Base-by-base conservation (phyloP, 2,329 filamentous ascomycete genomes). In the Scedosporium minutisporum region DNA sequence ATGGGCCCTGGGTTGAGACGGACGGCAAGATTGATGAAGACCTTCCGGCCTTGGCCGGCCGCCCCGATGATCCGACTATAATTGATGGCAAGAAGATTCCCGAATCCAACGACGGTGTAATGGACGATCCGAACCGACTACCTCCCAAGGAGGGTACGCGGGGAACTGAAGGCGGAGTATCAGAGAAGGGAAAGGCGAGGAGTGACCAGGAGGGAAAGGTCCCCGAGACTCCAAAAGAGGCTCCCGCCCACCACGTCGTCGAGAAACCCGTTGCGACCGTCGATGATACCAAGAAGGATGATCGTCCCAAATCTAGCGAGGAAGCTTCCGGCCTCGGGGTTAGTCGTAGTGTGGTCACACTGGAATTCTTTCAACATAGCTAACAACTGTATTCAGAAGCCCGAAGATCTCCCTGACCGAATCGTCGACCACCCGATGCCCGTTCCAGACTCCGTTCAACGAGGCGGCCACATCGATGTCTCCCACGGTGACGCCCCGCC, bases 131-230 rank as follows among this genome's bases (percentile, higher is more conserved):
- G 66, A 83, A 89, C 71, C 82, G 91, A 67, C 77, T 82, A 44
- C 82, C 84, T 48, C 91, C 93, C 4, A 93, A 92, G 71, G 83
- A 92, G 72, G 93, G 93, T 57, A 96, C 91, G 2, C 90, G 89
- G 3, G 93, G 93, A 46, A 96, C 90, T 1, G 90, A 93, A 71
- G 93, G 92, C 12, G 93, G 93, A 61, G 90, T 97, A 51, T 91
- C 88, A 27, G 89, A 93, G 72, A 96, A 96, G 75, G 86, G 87
- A 68, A 95, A 91, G 77, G 87, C 86, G 58, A 83, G 85, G 65
- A 87, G 89, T 70, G 81, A 82, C 44, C 81, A 87, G 67, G 88
- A 91, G 72, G 82, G 81, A 70, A 93, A 92, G 72, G 87, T 86
- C 65, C 93, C 93, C 4, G 88, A 90, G 66, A 83, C 88, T 4